A percentile compares a stretch with the other conserved stretches of the same genome.
These are phyloP conservation scores for Fusarium sp. DNA, from an alignment of 2,329 filamentous ascomycete genomes.

Conservation along the genomic window DNA sequence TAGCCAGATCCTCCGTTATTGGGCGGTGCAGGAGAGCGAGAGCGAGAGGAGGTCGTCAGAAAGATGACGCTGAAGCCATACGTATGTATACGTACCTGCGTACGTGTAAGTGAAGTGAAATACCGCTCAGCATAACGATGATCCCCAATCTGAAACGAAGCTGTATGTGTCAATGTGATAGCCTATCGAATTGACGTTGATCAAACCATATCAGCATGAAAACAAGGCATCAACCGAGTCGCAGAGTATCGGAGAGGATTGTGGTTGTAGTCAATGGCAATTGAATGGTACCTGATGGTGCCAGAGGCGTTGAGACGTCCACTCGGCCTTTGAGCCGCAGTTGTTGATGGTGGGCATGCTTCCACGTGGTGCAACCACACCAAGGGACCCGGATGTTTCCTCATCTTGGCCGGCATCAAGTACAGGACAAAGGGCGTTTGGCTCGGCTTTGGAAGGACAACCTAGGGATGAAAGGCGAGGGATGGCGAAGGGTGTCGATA, in stretches of 20 bases:
- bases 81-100: not conserved
- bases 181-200: slow-evolving; percentile 38
- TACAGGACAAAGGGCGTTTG: slow-evolving; percentile 16
- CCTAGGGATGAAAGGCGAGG: slow-evolving; percentile 11
- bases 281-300: not conserved
- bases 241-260: slow-evolving; percentile 16
- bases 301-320: slow-evolving; percentile 30
- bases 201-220: slow-evolving; percentile 20
- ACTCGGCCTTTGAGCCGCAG: slow-evolving; percentile 43
- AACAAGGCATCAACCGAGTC: slow-evolving; percentile 19
- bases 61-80: slow-evolving; percentile 13
- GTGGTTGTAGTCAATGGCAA: slow-evolving; percentile 29
- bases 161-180: slow-evolving; percentile 38
- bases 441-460: not conserved
- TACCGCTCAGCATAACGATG: slow-evolving; percentile 31
- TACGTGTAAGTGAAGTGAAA: slow-evolving; percentile 42
- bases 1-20: slow-evolving; percentile 33
- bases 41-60: slow-evolving; percentile 31
- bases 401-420: slow-evolving; percentile 9
- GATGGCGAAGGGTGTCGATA: slow-evolving; percentile 16
- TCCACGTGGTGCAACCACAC: slow-evolving; percentile 49
- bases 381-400: slow-evolving; percentile 11
- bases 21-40: slow-evolving; percentile 12
- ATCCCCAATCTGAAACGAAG: slow-evolving; percentile 37
- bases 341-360: slow-evolving; percentile 33